Evolutionary conservation across 2,329 filamentous ascomycete species (phyloP).

Genomic region (Sphaceloma murrayae): DNA sequence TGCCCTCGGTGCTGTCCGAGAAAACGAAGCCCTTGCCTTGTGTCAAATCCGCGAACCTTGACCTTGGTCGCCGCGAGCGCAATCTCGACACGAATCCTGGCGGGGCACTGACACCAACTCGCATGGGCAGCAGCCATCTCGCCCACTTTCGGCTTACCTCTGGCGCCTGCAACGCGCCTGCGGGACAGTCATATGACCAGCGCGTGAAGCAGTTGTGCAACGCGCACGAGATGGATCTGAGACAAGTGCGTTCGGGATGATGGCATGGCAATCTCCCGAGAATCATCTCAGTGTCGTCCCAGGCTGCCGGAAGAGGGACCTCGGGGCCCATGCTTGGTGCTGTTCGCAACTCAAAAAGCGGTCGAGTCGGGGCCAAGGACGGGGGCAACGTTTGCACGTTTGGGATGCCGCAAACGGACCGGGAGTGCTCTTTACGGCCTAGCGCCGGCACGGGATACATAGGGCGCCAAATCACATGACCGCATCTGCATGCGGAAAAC

Average conservation of each 20-base stretch:
- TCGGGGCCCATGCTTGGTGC: slow-evolving; percentile 11
- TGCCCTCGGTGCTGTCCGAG: no score
- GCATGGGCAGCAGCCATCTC: background rate
- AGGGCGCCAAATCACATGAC: slow-evolving; percentile 1
- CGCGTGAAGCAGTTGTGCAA: slow-evolving; percentile 8
- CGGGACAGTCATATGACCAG: slow-evolving; percentile 8
- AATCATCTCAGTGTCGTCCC: no score
- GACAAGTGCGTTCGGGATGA: background rate
- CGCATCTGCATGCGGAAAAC: background rate
- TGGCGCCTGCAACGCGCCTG: slow-evolving; percentile 1
- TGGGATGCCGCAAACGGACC: slow-evolving; percentile 10
- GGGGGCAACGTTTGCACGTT: background rate
- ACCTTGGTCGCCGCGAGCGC: no score
- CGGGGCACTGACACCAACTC: slow-evolving; percentile 8
- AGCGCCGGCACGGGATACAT: background rate
- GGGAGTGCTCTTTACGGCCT: background rate
- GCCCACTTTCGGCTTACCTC: slow-evolving; percentile 1
- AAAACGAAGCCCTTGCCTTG: no score
- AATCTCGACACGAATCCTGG: background rate
- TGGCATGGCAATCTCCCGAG: slow-evolving; percentile 10
- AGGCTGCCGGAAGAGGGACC: slow-evolving; percentile 12
- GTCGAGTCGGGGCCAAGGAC: background rate
- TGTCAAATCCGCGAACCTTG: no score
- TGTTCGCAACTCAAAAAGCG: slow-evolving; percentile 13
- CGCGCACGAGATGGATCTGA: slow-evolving; percentile 12